Evolutionary conservation across 176 grass and related monocot species (phyloP).

Genomic region (Oryza punctata): DNA sequence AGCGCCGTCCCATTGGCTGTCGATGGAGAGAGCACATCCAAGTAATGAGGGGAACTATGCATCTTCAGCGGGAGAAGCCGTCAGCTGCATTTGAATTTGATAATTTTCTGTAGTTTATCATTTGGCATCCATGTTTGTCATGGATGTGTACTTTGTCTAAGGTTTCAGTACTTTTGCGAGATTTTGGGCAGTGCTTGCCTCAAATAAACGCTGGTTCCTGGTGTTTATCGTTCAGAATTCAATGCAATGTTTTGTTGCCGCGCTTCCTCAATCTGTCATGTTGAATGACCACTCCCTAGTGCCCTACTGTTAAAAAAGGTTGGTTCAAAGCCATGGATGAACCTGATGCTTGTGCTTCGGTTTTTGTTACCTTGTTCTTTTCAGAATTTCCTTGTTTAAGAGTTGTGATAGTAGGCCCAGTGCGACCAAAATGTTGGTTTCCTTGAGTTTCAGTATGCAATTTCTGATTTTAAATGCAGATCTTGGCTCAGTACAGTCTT

Average conservation of each 20-base stretch:
- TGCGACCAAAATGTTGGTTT: neutral
- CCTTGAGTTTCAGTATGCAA: neutral
- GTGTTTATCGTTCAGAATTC: neutral
- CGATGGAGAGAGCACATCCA: slow-evolving; percentile 29
- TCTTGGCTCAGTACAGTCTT: neutral
- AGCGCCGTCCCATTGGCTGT: slow-evolving; percentile 55
- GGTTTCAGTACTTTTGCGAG: neutral
- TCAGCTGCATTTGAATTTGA: slow-evolving; percentile 18
- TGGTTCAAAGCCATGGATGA: neutral
- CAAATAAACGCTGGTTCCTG: slow-evolving; percentile 36
- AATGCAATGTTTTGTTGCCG: slow-evolving; percentile 40
- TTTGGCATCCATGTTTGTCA: slow-evolving; percentile 21
- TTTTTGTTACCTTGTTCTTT: neutral
- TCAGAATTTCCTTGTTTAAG: neutral
- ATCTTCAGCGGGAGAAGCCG: neutral
- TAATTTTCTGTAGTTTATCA: slow-evolving; percentile 21
- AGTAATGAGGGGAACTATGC: slow-evolving; percentile 9
- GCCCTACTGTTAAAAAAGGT: too few relatives aligned
- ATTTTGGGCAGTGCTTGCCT: slow-evolving; percentile 17
- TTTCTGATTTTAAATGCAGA: neutral
- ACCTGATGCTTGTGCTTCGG: neutral
- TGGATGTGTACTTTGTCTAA: slow-evolving; percentile 19
- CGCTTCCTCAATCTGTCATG: neutral
- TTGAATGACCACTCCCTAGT: neutral
- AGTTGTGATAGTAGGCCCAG: neutral